Evolutionary conservation across 2,329 filamentous ascomycete species (phyloP).

Genomic region (Podosphaera xanthii): DNA sequence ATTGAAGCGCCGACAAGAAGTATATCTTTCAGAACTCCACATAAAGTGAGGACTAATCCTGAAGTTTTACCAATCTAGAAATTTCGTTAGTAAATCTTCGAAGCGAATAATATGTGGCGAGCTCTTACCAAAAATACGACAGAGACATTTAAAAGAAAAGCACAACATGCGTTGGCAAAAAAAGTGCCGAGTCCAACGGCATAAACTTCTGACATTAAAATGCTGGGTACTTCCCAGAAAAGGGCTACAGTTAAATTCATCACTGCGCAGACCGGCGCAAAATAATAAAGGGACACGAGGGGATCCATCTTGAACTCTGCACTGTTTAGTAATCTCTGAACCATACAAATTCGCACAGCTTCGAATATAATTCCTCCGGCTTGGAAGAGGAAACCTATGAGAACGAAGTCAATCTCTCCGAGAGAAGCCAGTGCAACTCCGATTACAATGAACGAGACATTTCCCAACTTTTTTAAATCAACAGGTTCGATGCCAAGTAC

Average conservation of each 20-base stretch:
- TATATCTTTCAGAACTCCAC: slow-evolving; percentile 73
- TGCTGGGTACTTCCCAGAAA: slow-evolving; percentile 47
- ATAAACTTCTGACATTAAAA: slow-evolving; percentile 48
- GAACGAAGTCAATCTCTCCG: slow-evolving; percentile 84
- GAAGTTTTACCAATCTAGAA: slow-evolving; percentile 66
- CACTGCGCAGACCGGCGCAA: slow-evolving; percentile 59
- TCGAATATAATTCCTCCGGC: slow-evolving; percentile 59
- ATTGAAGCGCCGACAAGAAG: slow-evolving; percentile 60
- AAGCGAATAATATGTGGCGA: background rate
- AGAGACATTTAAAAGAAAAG: slow-evolving; percentile 64
- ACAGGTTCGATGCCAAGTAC: slow-evolving; percentile 54
- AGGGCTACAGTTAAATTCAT: slow-evolving; percentile 60
- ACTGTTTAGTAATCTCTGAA: slow-evolving; percentile 60
- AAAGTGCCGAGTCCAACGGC: slow-evolving; percentile 51
- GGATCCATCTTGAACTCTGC: slow-evolving; percentile 85
- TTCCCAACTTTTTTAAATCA: slow-evolving; percentile 69
- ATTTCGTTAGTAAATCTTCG: slow-evolving; percentile 1
- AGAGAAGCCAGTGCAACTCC: slow-evolving; percentile 88
- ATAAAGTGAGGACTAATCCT: slow-evolving; percentile 65
- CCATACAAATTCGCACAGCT: slow-evolving; percentile 63
- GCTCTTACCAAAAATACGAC: slow-evolving; percentile 63
- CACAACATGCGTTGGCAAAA: slow-evolving; percentile 52
- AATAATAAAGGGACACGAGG: slow-evolving; percentile 74
- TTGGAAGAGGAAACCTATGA: slow-evolving; percentile 60
- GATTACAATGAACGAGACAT: slow-evolving; percentile 83